phyloP scores from a whole-genome alignment of 1,139 yeast species.

The Yamadazyma conglobata region DNA sequence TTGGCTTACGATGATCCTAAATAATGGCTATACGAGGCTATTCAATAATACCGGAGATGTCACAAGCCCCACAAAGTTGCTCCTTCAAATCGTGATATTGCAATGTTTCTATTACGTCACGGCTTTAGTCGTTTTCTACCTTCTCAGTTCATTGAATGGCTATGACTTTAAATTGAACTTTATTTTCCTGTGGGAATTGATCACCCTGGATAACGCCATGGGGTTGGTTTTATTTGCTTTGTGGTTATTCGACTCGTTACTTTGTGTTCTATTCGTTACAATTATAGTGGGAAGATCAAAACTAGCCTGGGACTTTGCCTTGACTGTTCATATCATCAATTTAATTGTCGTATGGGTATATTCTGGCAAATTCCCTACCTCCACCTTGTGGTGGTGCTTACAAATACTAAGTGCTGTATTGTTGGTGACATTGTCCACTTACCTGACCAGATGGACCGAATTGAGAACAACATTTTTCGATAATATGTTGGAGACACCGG shows the following conservation, averaged over 20 bases:
- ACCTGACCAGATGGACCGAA: slow-evolving; percentile 86
- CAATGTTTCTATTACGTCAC: slow-evolving; percentile 67
- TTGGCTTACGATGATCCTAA: too few relatives aligned
- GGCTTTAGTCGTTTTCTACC: slow-evolving; percentile 54
- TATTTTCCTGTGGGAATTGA: slow-evolving; percentile 80
- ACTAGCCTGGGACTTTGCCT: slow-evolving; percentile 92
- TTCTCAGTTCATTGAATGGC: slow-evolving; percentile 59
- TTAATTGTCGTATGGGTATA: slow-evolving; percentile 66
- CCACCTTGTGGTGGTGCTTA: slow-evolving; percentile 79
- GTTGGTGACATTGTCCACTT: slow-evolving; percentile 77
- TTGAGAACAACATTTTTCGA: slow-evolving; percentile 85
- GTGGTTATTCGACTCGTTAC: slow-evolving; percentile 77
- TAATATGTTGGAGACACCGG: slow-evolving; percentile 59
- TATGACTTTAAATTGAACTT: slow-evolving; percentile 60
- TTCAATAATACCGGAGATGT: slow-evolving; percentile 28
- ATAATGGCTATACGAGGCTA: slow-evolving; percentile 29
- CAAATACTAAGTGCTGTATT: slow-evolving; percentile 66
- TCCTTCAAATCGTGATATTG: slow-evolving; percentile 56
- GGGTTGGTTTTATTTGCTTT: slow-evolving; percentile 70
- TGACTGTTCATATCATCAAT: slow-evolving; percentile 83
- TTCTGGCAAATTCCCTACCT: slow-evolving; percentile 63
- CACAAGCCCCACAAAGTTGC: slow-evolving; percentile 36
- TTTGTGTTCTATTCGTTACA: slow-evolving; percentile 79
- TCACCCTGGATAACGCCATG: slow-evolving; percentile 71
- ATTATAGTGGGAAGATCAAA: slow-evolving; percentile 88